Conservation (phyloP, 2,329 filamentous ascomycete species). For the Xylaria sp. region DNA sequence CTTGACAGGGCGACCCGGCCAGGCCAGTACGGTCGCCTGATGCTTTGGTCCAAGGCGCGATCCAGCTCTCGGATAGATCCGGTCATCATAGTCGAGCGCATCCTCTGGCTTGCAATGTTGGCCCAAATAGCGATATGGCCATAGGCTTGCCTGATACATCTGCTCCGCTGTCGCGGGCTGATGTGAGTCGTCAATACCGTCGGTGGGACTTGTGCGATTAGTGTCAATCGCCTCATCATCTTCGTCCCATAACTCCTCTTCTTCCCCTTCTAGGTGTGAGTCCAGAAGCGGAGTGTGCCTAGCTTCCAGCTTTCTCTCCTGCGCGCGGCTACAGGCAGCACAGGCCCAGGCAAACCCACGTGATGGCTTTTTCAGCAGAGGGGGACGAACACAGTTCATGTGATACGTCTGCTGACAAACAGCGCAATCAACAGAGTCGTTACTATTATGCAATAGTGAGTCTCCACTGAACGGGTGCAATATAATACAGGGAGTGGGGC, state of each 20-base stretch:
- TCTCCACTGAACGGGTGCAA: constrained; percentile 23
- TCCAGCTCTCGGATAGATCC: constrained; percentile 95
- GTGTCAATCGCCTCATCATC: constrained; percentile 76
- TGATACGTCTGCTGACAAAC: constrained; percentile 96
- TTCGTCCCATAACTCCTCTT: constrained; percentile 72
- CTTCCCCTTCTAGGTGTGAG: constrained; percentile 72
- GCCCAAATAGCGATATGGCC: constrained; percentile 95
- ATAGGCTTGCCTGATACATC: constrained; percentile 90
- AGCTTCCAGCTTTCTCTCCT: constrained; percentile 91
- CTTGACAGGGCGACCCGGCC: constrained; percentile 88
- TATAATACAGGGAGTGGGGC: constrained; percentile 34
- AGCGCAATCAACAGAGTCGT: constrained; percentile 96
- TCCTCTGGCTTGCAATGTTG: constrained; percentile 97
- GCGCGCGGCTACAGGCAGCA: constrained; percentile 93
- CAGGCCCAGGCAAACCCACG: constrained; percentile 99
- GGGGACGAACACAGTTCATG: constrained; percentile 96
- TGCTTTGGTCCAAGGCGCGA: constrained; percentile 91
- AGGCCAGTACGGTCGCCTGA: constrained; percentile 85
- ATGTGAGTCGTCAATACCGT: constrained; percentile 66
- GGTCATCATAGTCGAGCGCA: constrained; percentile 94
- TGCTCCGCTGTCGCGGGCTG: constrained; percentile 81
- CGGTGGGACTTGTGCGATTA: constrained; percentile 72
- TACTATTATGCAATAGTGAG: constrained; percentile 60
- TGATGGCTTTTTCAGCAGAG: constrained; percentile 93
- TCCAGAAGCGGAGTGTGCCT: constrained; percentile 84